Conservation (phyloP, 164 flowering plant species). For the Annona squamosa region DNA sequence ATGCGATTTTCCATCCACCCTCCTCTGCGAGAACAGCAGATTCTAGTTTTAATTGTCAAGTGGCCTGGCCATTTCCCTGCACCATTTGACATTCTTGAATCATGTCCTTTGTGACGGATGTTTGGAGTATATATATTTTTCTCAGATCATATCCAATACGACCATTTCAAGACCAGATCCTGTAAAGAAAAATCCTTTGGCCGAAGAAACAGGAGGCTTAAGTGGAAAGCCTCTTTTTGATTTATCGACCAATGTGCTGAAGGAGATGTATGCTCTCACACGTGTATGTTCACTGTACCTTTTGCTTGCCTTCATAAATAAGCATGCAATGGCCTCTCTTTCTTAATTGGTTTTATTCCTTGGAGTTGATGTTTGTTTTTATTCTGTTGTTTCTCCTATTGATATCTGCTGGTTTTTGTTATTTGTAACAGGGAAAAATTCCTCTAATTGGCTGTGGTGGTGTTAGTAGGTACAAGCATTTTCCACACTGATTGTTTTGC, state of each 20-base stretch:
- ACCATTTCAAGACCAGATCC: conserved; percentile 88
- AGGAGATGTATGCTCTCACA: conserved; percentile 87
- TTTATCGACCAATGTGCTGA: conserved; percentile 68
- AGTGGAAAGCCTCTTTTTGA: conserved; percentile 90
- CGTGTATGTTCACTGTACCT: conserved; percentile 43
- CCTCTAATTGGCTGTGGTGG: conserved; percentile 97
- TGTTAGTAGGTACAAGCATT: conserved; percentile 58
- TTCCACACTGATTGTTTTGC: background rate
- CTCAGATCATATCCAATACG: conserved; percentile 91
- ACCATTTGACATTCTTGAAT: background rate
- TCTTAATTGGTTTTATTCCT: background rate
- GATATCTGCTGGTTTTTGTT: conserved; percentile 8
- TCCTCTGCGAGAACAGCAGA: too few species aligned
- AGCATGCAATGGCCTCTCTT: background rate
- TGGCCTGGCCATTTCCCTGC: background rate
- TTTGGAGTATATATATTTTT: conserved; percentile 1
- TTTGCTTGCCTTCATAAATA: background rate
- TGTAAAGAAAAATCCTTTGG: conserved; percentile 45
- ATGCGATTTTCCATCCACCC: too few species aligned
- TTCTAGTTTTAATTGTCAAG: too few species aligned
- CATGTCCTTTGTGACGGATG: background rate
- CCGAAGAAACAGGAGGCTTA: conserved; percentile 82
- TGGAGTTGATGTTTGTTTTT: background rate
- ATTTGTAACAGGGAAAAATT: conserved; percentile 61
- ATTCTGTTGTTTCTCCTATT: background rate